Conservation (phyloP, 2,329 filamentous ascomycete genomes). For the Epichloe scottii region DNA sequence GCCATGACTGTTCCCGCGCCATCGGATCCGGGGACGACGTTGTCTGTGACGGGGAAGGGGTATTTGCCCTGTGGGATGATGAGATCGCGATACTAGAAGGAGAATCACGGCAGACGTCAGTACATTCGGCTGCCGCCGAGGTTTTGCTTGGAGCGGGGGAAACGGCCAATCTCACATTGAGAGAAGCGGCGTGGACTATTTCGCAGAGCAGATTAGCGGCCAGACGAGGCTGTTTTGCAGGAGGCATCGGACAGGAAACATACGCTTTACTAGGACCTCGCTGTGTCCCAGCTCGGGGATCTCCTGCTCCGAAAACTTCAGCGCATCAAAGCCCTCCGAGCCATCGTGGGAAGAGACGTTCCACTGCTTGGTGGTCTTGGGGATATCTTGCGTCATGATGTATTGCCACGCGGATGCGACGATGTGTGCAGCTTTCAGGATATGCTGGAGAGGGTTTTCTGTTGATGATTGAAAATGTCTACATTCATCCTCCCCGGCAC, state of each 20-base stretch:
- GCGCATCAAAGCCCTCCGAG: slow-evolving; percentile 42
- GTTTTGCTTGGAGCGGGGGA: background rate
- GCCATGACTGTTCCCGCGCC: slow-evolving; percentile 41
- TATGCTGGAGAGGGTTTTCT: too few species aligned
- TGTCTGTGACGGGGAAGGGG: slow-evolving; percentile 18
- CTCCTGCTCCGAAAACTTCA: slow-evolving; percentile 41
- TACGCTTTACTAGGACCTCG: slow-evolving; percentile 56
- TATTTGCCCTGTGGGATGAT: slow-evolving; percentile 33
- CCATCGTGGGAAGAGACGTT: slow-evolving; percentile 27
- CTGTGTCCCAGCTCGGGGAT: slow-evolving; percentile 53
- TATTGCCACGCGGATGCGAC: background rate
- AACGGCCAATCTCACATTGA: slow-evolving; percentile 27
- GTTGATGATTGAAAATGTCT: too few species aligned
- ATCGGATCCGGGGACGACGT: slow-evolving; percentile 38
- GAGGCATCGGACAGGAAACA: slow-evolving; percentile 1
- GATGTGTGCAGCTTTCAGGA: too few species aligned
- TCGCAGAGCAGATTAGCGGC: background rate
- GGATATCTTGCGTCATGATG: slow-evolving; percentile 16
- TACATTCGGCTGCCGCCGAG: background rate
- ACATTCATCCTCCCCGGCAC: background rate
- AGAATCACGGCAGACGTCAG: background rate
- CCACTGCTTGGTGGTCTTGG: slow-evolving; percentile 43
- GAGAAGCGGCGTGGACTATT: slow-evolving; percentile 34
- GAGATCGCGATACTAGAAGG: slow-evolving; percentile 34
- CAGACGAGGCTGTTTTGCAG: too few species aligned